Evolutionary conservation across 495 filamentous ascomycete genomes (phyloP).

Genomic region (Margaritispora aquatica): DNA sequence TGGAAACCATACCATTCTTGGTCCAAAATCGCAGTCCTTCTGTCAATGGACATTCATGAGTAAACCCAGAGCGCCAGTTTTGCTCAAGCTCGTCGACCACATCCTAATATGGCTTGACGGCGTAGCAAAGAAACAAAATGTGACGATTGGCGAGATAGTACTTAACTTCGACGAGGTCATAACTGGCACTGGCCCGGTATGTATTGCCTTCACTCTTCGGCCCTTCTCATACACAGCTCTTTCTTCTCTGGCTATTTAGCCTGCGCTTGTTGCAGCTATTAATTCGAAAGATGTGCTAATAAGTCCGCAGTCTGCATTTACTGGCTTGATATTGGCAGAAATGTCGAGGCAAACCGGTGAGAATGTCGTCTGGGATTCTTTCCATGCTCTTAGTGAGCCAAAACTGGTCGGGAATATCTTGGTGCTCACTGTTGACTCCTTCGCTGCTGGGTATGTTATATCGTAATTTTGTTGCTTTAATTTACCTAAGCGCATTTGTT

Average conservation of each 20-base stretch:
- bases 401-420: constrained; percentile 49
- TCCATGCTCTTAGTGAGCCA: constrained; percentile 53
- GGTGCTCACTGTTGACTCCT: constrained; percentile 56
- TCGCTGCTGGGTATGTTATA: constrained; percentile 44
- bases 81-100: constrained; percentile 54
- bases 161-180: constrained; percentile 65
- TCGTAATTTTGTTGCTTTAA: background rate
- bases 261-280: background rate
- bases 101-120: constrained; percentile 54
- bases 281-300: background rate
- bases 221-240: background rate
- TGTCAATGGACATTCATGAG: constrained; percentile 67
- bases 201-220: background rate
- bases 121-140: constrained; percentile 45
- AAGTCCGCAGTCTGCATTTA: constrained; percentile 47
- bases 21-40: constrained; percentile 54
- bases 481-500: too few species aligned
- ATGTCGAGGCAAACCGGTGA: constrained; percentile 32
- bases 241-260: background rate
- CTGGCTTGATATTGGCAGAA: constrained; percentile 50
- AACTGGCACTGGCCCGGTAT: constrained; percentile 51
- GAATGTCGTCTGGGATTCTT: constrained; percentile 45
- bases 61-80: constrained; percentile 54
- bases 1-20: constrained; percentile 53
- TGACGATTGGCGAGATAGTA: constrained; percentile 45